A percentile compares a stretch with the other conserved stretches of the same genome.
Evolutionary conservation across 2,329 filamentous ascomycete genomes (phyloP).

Genomic region (Colletotrichum sp.): DNA sequence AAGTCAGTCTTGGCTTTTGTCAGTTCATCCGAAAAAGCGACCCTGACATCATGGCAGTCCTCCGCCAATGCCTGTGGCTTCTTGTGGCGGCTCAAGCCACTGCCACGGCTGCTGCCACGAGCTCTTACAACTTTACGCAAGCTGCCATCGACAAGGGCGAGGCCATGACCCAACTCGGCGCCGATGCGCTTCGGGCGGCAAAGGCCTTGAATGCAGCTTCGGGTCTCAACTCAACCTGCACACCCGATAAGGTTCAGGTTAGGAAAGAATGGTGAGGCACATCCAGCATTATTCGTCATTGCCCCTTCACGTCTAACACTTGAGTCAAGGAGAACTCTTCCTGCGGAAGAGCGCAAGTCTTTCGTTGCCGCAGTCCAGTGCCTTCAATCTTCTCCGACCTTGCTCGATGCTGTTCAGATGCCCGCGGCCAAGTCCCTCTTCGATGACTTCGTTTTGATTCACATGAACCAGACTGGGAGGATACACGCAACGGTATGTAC

Average conservation of each 20-base stretch:
- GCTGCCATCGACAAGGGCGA: neutral
- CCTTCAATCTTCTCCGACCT: neutral
- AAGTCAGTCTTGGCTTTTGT: neutral
- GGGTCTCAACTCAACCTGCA: neutral
- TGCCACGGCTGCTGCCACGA: neutral
- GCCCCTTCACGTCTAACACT: neutral
- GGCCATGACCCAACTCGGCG: neutral
- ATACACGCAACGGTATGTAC: slow-evolving; percentile 12
- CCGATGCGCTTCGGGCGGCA: neutral
- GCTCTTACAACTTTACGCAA: neutral
- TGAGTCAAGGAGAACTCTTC: neutral
- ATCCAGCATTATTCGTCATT: neutral
- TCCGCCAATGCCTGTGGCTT: neutral
- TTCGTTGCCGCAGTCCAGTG: slow-evolving; percentile 5
- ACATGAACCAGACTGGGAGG: slow-evolving; percentile 13
- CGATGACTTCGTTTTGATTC: slow-evolving; percentile 22
- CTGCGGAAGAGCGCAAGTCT: slow-evolving; percentile 1
- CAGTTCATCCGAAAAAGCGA: neutral
- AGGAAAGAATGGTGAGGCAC: slow-evolving; percentile 8
- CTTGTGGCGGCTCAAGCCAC: neutral
- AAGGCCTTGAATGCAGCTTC: neutral
- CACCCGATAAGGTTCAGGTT: slow-evolving; percentile 1
- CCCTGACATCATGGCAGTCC: neutral
- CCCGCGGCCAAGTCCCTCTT: slow-evolving; percentile 8
- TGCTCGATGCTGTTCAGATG: neutral